A percentile compares a stretch with the other conserved stretches of the same genome.
phyloP scores from a whole-genome alignment of 305 asterid genomes.

The Petunia hybrid region DNA sequence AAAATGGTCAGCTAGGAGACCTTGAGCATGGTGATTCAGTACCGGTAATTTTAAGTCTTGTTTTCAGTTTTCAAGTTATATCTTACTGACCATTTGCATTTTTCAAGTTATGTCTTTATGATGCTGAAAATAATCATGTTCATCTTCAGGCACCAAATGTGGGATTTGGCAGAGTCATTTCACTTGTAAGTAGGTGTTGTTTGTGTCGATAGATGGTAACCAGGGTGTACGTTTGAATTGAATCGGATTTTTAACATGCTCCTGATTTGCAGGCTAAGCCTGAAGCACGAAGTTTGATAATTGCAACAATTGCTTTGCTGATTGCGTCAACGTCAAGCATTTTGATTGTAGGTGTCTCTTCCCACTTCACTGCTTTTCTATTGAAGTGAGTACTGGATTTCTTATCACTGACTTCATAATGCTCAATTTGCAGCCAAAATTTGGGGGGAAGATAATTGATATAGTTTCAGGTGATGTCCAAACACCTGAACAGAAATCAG shows the following conservation, averaged over 20 bases:
- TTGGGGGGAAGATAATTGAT: conserved; percentile 83
- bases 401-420: conserved; percentile 24
- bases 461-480: conserved; percentile 70
- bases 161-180: conserved; percentile 71
- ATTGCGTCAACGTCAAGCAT: conserved; percentile 78
- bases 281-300: conserved; percentile 66
- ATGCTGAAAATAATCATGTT: too few relatives aligned
- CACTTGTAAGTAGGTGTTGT: conserved; percentile 63
- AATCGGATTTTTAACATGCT: conserved; percentile 28
- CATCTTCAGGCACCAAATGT: conserved; percentile 75
- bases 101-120: too few relatives aligned
- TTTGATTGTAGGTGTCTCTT: conserved; percentile 66
- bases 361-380: conserved; percentile 15
- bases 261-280: conserved; percentile 69
- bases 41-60: conserved; percentile 53
- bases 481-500: conserved; percentile 67
- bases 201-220: conserved; percentile 28
- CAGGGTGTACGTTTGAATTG: neutral
- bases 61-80: conserved; percentile 20
- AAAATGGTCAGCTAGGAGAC: conserved; percentile 60
- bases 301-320: conserved; percentile 78
- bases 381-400: neutral
- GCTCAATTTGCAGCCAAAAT: conserved; percentile 67
- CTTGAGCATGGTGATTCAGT: conserved; percentile 77
- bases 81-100: neutral